phyloP scores from a whole-genome alignment of 2,329 filamentous ascomycete species.

The Peltaster fructicola region DNA sequence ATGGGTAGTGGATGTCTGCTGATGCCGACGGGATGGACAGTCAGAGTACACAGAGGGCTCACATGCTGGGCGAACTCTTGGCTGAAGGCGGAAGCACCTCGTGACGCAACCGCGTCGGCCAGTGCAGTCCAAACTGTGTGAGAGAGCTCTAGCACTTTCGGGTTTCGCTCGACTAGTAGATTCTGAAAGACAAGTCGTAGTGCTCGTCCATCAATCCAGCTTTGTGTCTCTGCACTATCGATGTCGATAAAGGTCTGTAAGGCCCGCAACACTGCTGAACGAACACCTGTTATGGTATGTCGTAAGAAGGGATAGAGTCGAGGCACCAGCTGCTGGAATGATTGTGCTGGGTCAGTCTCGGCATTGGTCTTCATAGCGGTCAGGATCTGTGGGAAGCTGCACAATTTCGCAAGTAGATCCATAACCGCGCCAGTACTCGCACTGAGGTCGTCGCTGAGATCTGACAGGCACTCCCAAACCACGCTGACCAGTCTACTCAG shows the following conservation, averaged over 20 bases:
- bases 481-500: conserved; percentile 76
- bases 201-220: conserved; percentile 84
- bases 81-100: conserved; percentile 46
- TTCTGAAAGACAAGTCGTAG: conserved; percentile 88
- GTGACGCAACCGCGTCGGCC: conserved; percentile 45
- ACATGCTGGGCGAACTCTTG: conserved; percentile 59
- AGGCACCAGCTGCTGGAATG: conserved; percentile 82
- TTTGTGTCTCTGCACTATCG: conserved; percentile 58
- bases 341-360: conserved; percentile 63
- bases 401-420: conserved; percentile 91
- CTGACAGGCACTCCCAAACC: conserved; percentile 93
- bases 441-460: conserved; percentile 90
- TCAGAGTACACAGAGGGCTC: conserved; percentile 64
- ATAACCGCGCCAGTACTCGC: conserved; percentile 96
- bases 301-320: conserved; percentile 89
- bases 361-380: conserved; percentile 89
- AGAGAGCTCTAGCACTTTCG: conserved; percentile 63
- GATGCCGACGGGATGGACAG: conserved; percentile 81
- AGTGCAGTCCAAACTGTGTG: conserved; percentile 75
- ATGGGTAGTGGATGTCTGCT: conserved; percentile 81
- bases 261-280: conserved; percentile 80
- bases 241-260: conserved; percentile 84
- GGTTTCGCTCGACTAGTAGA: conserved; percentile 78
- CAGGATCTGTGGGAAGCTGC: conserved; percentile 81
- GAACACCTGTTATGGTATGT: conserved; percentile 91